Conservation (phyloP, 2,329 filamentous ascomycete genomes). For the Aspergillus clavatus region DNA sequence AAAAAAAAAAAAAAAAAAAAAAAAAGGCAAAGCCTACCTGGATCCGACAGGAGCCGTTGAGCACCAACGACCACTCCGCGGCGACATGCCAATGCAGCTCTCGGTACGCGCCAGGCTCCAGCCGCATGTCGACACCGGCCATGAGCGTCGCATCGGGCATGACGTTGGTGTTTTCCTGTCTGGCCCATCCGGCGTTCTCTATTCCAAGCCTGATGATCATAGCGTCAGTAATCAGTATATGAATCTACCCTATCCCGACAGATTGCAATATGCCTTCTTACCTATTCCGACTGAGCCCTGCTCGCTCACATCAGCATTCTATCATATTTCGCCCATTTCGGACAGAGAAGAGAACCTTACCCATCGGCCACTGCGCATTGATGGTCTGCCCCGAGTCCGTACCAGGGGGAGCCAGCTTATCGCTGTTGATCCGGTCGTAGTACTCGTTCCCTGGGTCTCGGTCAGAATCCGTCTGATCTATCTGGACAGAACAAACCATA, state of each 20-base stretch:
- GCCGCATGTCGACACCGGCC: conserved; percentile 57
- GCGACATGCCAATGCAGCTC: conserved; percentile 55
- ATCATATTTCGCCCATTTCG: no score
- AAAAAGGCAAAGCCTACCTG: conserved; percentile 19
- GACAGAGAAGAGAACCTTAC: conserved; percentile 17
- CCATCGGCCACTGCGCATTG: conserved; percentile 52
- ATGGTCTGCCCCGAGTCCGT: conserved; percentile 44
- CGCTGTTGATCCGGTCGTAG: conserved; percentile 53
- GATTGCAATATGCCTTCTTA: conserved; percentile 6
- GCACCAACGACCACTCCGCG: conserved; percentile 35
- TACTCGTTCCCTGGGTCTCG: conserved; percentile 40
- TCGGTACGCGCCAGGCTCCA: conserved; percentile 54
- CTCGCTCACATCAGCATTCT: no score
- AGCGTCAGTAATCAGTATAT: neutral
- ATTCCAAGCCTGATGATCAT: conserved; percentile 39
- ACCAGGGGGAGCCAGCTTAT: conserved; percentile 50
- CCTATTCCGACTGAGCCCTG: conserved; percentile 45
- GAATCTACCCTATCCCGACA: no score
- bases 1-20: no score
- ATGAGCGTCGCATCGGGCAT: conserved; percentile 49
- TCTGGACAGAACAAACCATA: conserved; percentile 12
- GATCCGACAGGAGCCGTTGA: conserved; percentile 38
- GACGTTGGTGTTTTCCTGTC: conserved; percentile 50
- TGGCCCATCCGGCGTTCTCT: conserved; percentile 49
- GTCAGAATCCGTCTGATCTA: neutral